These are phyloP conservation scores for Penicillium manginii DNA, from an alignment of 495 filamentous ascomycete genomes.

Conservation along the genomic window DNA sequence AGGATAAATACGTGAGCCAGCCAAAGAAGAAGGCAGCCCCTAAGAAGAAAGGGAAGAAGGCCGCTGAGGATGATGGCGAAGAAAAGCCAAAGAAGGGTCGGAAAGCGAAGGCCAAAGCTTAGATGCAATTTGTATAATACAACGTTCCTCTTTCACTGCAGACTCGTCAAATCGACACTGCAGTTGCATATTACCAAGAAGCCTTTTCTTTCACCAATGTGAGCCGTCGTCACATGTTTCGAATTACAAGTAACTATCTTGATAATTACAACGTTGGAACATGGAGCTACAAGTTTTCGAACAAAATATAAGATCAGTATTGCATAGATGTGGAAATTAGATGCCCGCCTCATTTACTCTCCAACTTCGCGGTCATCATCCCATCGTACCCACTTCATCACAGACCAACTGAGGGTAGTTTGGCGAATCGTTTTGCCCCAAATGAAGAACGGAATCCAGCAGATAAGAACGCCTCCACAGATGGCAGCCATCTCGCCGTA, in stretches of 20 bases:
- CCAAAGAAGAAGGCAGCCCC: conserved; percentile 71
- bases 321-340: too few relatives aligned
- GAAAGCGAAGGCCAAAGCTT: conserved; percentile 50
- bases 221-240: too few relatives aligned
- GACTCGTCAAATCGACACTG: neutral
- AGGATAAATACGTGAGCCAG: conserved; percentile 94
- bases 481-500: conserved; percentile 60
- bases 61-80: conserved; percentile 46
- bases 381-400: conserved; percentile 53
- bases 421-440: conserved; percentile 53
- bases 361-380: conserved; percentile 53
- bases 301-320: too few relatives aligned
- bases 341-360: conserved; percentile 29
- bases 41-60: conserved; percentile 63
- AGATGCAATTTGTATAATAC: conserved; percentile 19
- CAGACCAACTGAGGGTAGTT: conserved; percentile 48
- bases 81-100: conserved; percentile 58
- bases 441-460: conserved; percentile 49
- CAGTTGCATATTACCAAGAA: neutral
- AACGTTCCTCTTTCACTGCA: neutral
- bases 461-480: conserved; percentile 40
- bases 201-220: neutral
- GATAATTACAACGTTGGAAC: too few relatives aligned
- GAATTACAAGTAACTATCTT: too few relatives aligned
- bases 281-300: too few relatives aligned